Conservation (phyloP, 73 alveolate genomes). For the Symbiodinium pilosum region DNA sequence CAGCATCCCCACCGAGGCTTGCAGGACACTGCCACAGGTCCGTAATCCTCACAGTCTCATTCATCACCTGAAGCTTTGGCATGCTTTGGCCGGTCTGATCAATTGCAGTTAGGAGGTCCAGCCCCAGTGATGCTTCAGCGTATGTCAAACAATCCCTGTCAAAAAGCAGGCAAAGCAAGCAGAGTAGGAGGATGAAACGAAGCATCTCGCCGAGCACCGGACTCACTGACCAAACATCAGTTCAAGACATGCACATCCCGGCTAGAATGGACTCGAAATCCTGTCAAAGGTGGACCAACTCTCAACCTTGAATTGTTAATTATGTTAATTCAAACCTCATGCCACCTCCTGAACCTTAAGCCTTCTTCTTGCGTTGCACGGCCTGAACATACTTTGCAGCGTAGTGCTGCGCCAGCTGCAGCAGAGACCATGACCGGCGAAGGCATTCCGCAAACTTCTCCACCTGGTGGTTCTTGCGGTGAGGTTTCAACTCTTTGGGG, state of each 20-base stretch:
- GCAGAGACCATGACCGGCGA: not conserved
- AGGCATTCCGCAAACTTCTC: conserved; percentile 1
- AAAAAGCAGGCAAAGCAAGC: too few species aligned
- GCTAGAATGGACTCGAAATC: too few species aligned
- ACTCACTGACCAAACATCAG: too few species aligned
- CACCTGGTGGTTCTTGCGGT: not conserved
- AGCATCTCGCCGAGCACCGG: too few species aligned
- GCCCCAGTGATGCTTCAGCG: too few species aligned
- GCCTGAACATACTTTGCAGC: not conserved
- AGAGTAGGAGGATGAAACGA: too few species aligned
- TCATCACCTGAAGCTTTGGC: not conserved
- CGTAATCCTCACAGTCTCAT: not conserved
- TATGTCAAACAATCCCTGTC: too few species aligned
- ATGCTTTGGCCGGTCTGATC: too few species aligned
- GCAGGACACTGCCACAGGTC: not conserved
- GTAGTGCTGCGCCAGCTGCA: conserved; percentile 4
- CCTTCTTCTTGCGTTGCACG: not conserved
- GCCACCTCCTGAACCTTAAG: too few species aligned
- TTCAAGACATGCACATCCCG: too few species aligned
- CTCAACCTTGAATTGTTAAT: not conserved
- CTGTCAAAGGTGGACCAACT: not conserved
- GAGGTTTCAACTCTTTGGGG: not conserved
- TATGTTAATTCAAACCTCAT: too few species aligned
- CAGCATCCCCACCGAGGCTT: not conserved
- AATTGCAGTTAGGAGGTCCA: too few species aligned